Base-by-base conservation (phyloP, 2,329 filamentous ascomycete species). In the Cordyceps militaris region DNA sequence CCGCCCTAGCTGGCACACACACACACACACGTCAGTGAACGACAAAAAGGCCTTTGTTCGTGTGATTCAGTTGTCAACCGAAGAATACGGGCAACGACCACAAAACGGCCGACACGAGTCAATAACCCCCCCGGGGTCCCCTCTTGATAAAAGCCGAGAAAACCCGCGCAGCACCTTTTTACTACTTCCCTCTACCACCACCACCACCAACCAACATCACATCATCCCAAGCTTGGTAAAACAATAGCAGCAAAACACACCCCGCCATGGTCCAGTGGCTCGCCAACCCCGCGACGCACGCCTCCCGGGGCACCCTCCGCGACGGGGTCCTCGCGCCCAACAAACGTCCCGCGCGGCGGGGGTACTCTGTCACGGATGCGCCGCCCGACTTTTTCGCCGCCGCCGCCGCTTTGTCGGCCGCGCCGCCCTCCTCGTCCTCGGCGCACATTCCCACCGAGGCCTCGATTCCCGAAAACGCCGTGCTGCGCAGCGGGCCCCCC, bases 341-440 rank as follows among this genome's bases (percentile, higher is more conserved):
- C 34, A 36, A 54, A 42, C 44, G 48, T 32, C 51, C 70, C 7
- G 76, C 77, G 1, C 70, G 75, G 43, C 72, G 77, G 42, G 75
- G 77, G 16, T 77, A 76, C 66, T 78, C 77, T 32, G 71, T 76
- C 65, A 73, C 74, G 44, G 76, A 79, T 16, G 34, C 34, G 63
- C 44, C 64, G 53, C 54, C 64, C 63, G 3, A 61, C 62, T n/a
- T 42, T 61, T 28, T 56, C 44, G 42, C 28, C 57, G 50, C 34
- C 21, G 63, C 30, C 48, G 64, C 42, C 60, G 60, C 60, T 60
- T 55, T 13, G n/a, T 46, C 62, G 21, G 57, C 64, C 14, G 57
- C 66, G 10, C 40, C 46, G n/a, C 21, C 55, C 13, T 23, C 47
- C 26, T 24, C 55, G 10, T 10, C 55, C 4, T 24, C 46, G 7